Percentiles rank a stretch among this genome's conserved stretches.
phyloP scores from a whole-genome alignment of 495 filamentous ascomycete genomes.

The Chlorociboria aeruginascens region DNA sequence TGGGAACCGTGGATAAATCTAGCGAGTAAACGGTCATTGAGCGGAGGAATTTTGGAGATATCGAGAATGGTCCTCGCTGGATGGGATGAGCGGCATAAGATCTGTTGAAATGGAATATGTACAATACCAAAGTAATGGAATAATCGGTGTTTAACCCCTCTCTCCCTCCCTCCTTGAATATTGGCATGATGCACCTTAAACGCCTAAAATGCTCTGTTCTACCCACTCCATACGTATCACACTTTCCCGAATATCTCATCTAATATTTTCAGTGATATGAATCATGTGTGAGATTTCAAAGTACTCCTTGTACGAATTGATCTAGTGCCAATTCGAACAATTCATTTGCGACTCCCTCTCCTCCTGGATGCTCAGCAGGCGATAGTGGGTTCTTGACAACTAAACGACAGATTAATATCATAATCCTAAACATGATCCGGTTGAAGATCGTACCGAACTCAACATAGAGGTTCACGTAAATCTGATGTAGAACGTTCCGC shows the following conservation, averaged over 20 bases:
- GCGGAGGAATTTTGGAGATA: not conserved
- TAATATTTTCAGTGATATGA: not conserved
- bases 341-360: constrained; percentile 84
- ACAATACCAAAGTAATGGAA: constrained; percentile 4
- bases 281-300: constrained; percentile 3
- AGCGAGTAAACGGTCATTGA: not conserved
- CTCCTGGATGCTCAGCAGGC: constrained; percentile 78
- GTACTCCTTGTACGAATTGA: constrained; percentile 52
- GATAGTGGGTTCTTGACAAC: constrained; percentile 93
- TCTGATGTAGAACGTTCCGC: constrained; percentile 89
- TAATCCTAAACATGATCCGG: not conserved
- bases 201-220: too few relatives aligned
- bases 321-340: constrained; percentile 88
- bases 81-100: not conserved
- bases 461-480: constrained; percentile 94
- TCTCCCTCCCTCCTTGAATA: too few relatives aligned
- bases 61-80: not conserved
- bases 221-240: not conserved
- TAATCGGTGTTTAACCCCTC: too few relatives aligned
- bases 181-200: too few relatives aligned
- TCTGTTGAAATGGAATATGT: constrained; percentile 7
- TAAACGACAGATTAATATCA: constrained; percentile 22
- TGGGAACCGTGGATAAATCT: constrained; percentile 15
- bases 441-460: constrained; percentile 60
- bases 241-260: not conserved